Conservation (phyloP, 2,329 filamentous ascomycete genomes). For the Waltergamsia citrina region DNA sequence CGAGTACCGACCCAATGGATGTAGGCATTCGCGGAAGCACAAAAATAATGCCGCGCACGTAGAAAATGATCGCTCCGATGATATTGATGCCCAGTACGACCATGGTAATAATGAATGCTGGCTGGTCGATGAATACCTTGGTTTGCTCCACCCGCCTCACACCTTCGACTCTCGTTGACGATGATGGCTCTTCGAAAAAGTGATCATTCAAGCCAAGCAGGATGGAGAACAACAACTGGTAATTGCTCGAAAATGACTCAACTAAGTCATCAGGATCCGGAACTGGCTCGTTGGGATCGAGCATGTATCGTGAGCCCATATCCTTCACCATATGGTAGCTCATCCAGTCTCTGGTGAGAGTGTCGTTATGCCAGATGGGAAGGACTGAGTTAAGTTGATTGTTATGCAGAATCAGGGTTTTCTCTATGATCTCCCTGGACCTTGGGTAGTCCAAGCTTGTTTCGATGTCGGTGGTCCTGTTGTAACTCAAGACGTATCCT, state of each 20-base stretch:
- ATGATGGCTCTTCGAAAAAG: slow-evolving; percentile 18
- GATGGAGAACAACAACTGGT: slow-evolving; percentile 12
- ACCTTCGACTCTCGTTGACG: slow-evolving; percentile 4
- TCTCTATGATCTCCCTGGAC: slow-evolving; percentile 7
- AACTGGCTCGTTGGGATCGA: slow-evolving; percentile 17
- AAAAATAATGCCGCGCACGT: slow-evolving; percentile 24
- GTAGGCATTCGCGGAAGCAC: slow-evolving; percentile 43
- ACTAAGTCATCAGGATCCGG: slow-evolving; percentile 12
- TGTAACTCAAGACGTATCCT: slow-evolving; percentile 14
- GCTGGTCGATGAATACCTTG: slow-evolving; percentile 36
- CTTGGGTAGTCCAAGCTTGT: slow-evolving; percentile 8
- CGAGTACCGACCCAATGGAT: slow-evolving; percentile 34
- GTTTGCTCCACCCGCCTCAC: slow-evolving; percentile 15
- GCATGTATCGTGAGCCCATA: slow-evolving; percentile 14
- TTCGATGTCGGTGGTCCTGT: slow-evolving; percentile 6
- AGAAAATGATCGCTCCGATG: slow-evolving; percentile 30
- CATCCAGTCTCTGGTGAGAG: slow-evolving; percentile 29
- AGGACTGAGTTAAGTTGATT: background rate
- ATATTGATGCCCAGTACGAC: slow-evolving; percentile 32
- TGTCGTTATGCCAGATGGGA: slow-evolving; percentile 37
- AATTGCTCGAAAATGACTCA: slow-evolving; percentile 11
- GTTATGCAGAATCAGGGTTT: slow-evolving; percentile 7
- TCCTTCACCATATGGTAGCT: slow-evolving; percentile 31
- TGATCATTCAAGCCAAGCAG: slow-evolving; percentile 29
- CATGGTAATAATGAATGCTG: slow-evolving; percentile 35